A percentile compares a stretch with the other conserved stretches of the same genome.
These are phyloP conservation scores for Sporobolomyces phaffii DNA, from an alignment of 768 basidiomycete species.

Conservation along the genomic window DNA sequence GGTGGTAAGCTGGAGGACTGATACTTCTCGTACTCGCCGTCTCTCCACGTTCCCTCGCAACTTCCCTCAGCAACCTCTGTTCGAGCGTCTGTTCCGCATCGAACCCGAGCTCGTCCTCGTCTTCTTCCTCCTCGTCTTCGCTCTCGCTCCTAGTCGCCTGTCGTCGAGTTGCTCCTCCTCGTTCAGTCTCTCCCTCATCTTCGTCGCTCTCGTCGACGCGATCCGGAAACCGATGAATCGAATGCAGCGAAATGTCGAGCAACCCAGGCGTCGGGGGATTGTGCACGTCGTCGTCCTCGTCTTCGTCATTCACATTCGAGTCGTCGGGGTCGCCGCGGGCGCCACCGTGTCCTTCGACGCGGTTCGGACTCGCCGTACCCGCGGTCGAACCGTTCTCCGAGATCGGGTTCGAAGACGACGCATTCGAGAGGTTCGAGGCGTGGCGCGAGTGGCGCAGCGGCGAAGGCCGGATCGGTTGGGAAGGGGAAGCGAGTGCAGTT, in stretches of 20 bases:
- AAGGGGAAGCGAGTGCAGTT: conserved; percentile 34
- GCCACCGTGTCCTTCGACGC: background rate
- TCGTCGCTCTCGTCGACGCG: conserved; percentile 41
- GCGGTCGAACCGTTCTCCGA: conserved; percentile 55
- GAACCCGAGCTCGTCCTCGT: conserved; percentile 36
- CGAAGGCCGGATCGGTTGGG: conserved; percentile 44
- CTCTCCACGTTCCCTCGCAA: background rate
- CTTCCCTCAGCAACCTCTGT: background rate
- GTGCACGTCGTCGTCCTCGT: conserved; percentile 40
- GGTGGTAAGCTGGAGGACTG: conserved; percentile 30
- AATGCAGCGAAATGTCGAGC: conserved; percentile 49
- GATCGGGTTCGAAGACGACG: conserved; percentile 43
- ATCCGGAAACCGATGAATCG: conserved; percentile 42
- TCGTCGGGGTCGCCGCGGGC: background rate
- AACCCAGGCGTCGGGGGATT: conserved; percentile 52
- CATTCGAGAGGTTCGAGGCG: conserved; percentile 14
- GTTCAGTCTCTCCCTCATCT: conserved; percentile 26
- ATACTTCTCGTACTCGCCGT: background rate
- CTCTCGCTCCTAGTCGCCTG: background rate
- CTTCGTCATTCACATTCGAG: conserved; percentile 3
- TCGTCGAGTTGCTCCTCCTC: too few species aligned
- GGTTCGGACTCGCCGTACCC: background rate
- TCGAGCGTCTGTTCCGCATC: conserved; percentile 28
- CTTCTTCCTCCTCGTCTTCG: conserved; percentile 25
- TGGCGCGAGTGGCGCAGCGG: conserved; percentile 51